Evolutionary conservation across 2,329 filamentous ascomycete genomes (phyloP).

Genomic region (Chaetomiaceae sp.): DNA sequence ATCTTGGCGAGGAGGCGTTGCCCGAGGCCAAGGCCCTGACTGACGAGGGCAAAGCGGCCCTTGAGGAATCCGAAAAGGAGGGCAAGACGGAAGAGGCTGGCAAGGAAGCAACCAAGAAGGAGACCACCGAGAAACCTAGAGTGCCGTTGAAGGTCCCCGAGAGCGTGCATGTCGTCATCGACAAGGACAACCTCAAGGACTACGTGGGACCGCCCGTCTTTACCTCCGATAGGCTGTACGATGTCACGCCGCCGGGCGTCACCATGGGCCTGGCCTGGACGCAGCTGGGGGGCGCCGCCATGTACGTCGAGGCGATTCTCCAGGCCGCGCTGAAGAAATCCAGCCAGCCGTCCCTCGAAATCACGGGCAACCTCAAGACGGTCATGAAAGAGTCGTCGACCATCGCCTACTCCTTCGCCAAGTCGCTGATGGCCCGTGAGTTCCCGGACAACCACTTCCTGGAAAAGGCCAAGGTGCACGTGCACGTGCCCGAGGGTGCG

Average conservation of each 20-base stretch:
- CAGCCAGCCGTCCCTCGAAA: slow-evolving; percentile 74
- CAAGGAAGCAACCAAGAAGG: slow-evolving; percentile 44
- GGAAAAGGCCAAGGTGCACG: slow-evolving; percentile 87
- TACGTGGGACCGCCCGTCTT: slow-evolving; percentile 95
- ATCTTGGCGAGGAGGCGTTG: slow-evolving; percentile 78
- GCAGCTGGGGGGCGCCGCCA: slow-evolving; percentile 87
- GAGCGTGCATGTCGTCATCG: slow-evolving; percentile 76
- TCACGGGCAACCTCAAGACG: slow-evolving; percentile 87
- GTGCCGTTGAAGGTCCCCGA: slow-evolving; percentile 79
- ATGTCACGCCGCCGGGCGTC: slow-evolving; percentile 86
- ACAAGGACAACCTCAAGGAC: slow-evolving; percentile 86
- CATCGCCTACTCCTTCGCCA: slow-evolving; percentile 95
- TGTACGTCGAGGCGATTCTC: slow-evolving; percentile 95
- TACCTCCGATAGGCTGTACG: slow-evolving; percentile 91
- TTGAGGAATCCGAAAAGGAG: slow-evolving; percentile 60
- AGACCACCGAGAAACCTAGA: slow-evolving; percentile 64
- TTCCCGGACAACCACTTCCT: slow-evolving; percentile 94
- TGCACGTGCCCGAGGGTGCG: slow-evolving; percentile 94
- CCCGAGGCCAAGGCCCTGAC: slow-evolving; percentile 78
- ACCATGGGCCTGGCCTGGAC: slow-evolving; percentile 99
- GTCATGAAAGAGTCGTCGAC: slow-evolving; percentile 98
- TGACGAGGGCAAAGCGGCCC: slow-evolving; percentile 73
- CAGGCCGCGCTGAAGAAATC: slow-evolving; percentile 70
- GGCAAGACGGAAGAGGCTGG: slow-evolving; percentile 20
- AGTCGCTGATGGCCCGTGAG: slow-evolving; percentile 74